Evolutionary conservation across 108 stramenopile species (phyloP).

Genomic region (Parmales sp.): DNA sequence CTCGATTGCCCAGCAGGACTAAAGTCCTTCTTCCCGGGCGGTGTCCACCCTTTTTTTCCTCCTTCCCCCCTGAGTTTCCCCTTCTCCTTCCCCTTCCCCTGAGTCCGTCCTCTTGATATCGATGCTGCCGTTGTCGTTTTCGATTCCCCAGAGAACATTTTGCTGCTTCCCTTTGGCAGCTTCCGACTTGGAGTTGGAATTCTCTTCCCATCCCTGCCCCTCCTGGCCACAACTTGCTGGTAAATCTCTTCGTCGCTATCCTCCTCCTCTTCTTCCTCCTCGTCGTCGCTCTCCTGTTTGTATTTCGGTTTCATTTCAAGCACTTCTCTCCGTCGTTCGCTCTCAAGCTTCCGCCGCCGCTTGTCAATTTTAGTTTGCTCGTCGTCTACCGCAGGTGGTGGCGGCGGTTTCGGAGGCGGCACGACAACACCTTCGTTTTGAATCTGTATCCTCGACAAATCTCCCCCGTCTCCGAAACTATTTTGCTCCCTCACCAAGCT

Average conservation of each 20-base stretch:
- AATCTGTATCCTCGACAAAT: neutral
- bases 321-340: neutral
- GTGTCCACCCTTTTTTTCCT: no score
- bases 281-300: no score
- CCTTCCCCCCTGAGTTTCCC: no score
- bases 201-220: constrained; percentile 2
- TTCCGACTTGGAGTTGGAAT: neutral
- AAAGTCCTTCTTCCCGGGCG: no score
- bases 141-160: no score
- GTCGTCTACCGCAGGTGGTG: neutral
- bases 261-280: neutral
- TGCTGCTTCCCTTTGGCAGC: no score
- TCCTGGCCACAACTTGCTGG: constrained; percentile 7
- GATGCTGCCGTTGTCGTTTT: no score
- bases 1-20: no score
- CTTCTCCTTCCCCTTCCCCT: no score
- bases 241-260: neutral
- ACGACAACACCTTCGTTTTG: neutral
- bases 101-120: no score
- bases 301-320: neutral
- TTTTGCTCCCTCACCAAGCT: neutral
- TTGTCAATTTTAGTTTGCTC: neutral
- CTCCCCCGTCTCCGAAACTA: neutral
- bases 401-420: neutral
- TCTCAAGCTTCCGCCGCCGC: neutral